Evolutionary conservation across 2,329 filamentous ascomycete species (phyloP).

Genomic region (Fusarium sp.): DNA sequence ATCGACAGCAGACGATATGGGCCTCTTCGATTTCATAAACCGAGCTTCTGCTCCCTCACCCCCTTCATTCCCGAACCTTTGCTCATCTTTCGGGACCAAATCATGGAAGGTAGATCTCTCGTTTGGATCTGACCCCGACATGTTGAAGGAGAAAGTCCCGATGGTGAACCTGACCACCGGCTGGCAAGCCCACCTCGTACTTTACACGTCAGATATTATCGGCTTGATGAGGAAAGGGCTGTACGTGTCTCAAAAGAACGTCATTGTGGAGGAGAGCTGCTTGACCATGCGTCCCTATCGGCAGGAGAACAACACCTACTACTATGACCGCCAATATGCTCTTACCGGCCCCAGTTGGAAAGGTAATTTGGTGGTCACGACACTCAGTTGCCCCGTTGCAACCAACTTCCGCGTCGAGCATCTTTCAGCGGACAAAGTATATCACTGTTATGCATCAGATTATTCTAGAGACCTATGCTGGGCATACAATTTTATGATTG

Average conservation of each 20-base stretch:
- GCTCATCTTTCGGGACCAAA: too few relatives aligned
- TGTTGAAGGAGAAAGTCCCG: accelerated
- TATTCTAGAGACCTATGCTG: accelerated
- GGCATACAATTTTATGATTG: not conserved
- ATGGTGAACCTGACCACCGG: accelerated
- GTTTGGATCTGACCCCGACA: not conserved
- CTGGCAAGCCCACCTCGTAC: not conserved
- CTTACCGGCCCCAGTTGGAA: not conserved
- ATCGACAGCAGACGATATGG: accelerated
- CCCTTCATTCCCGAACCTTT: too few relatives aligned
- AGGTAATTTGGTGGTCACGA: not conserved
- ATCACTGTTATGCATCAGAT: accelerated
- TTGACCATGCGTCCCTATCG: accelerated
- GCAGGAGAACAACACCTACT: accelerated
- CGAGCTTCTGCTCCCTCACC: not conserved
- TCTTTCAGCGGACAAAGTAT: not conserved
- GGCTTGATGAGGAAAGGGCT: not conserved
- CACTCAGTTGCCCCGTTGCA: accelerated
- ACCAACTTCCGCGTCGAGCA: not conserved
- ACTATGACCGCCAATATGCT: not conserved
- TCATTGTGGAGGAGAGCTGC: not conserved
- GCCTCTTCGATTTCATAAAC: not conserved
- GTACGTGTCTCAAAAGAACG: not conserved
- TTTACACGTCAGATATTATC: not conserved
- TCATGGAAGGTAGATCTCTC: accelerated